phyloP scores from a whole-genome alignment of 2,329 filamentous ascomycete species.

The Xylariaceae sp. region DNA sequence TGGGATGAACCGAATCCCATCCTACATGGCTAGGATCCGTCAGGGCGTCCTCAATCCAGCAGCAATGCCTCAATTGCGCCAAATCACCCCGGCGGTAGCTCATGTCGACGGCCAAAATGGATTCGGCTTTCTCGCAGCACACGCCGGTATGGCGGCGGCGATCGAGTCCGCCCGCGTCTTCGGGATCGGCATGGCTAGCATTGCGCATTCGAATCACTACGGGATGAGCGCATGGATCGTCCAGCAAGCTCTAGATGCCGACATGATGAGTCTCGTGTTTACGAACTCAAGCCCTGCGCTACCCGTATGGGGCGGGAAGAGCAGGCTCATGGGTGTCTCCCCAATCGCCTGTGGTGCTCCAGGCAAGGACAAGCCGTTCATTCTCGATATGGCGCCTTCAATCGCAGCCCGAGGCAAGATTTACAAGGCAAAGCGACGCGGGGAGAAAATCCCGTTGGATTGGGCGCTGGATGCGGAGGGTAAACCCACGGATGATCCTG shows the following conservation, averaged over 20 bases:
- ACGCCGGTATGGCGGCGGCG: slow-evolving; percentile 61
- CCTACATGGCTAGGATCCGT: slow-evolving; percentile 70
- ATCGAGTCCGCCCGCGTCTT: slow-evolving; percentile 60
- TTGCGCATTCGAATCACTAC: slow-evolving; percentile 78
- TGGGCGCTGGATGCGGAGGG: slow-evolving; percentile 76
- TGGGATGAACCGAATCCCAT: slow-evolving; percentile 72
- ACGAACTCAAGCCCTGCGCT: slow-evolving; percentile 70
- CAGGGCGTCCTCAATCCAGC: slow-evolving; percentile 62
- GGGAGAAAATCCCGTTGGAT: slow-evolving; percentile 64
- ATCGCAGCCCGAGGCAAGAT: slow-evolving; percentile 70
- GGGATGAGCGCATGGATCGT: slow-evolving; percentile 82
- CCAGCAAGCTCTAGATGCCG: slow-evolving; percentile 68
- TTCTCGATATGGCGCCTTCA: slow-evolving; percentile 70
- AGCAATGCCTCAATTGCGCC: slow-evolving; percentile 54
- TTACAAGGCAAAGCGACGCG: slow-evolving; percentile 63
- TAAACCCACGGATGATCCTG: slow-evolving; percentile 65
- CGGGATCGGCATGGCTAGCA: slow-evolving; percentile 71
- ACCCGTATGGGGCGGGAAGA: slow-evolving; percentile 65
- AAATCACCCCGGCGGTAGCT: slow-evolving; percentile 67
- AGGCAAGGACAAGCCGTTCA: slow-evolving; percentile 58
- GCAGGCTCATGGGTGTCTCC: slow-evolving; percentile 68
- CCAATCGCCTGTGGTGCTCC: slow-evolving; percentile 75
- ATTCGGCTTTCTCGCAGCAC: slow-evolving; percentile 71
- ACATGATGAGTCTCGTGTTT: slow-evolving; percentile 67
- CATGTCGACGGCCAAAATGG: slow-evolving; percentile 65